Conservation (phyloP, 2,329 filamentous ascomycete species). For the Lachnellula subtilissima region DNA sequence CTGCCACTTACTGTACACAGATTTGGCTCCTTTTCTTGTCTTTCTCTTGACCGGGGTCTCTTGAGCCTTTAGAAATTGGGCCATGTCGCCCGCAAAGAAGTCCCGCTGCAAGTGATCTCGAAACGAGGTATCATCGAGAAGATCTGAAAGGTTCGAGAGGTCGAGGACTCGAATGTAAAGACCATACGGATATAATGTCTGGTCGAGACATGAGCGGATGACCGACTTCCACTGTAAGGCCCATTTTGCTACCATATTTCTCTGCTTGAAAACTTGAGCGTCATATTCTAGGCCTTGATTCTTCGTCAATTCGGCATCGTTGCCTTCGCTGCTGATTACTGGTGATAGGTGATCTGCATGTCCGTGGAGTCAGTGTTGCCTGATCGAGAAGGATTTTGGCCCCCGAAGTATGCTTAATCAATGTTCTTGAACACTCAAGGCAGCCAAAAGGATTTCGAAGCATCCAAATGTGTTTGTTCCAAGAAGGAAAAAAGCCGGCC, state of each 20-base stretch:
- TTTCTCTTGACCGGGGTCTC: conserved; percentile 26
- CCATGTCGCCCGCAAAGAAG: conserved; percentile 41
- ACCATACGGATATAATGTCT: conserved; percentile 64
- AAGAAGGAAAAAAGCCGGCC: too few species aligned
- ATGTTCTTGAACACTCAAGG: too few species aligned
- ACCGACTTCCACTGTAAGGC: conserved; percentile 64
- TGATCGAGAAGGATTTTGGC: too few species aligned
- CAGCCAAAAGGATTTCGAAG: too few species aligned
- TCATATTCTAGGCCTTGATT: conserved; percentile 14
- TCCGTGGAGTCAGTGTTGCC: too few species aligned
- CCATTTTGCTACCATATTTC: conserved; percentile 42
- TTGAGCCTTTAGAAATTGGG: conserved; percentile 28
- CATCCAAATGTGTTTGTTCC: too few species aligned
- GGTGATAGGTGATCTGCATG: conserved; percentile 37
- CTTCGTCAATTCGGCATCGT: conserved; percentile 35
- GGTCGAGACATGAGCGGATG: conserved; percentile 57
- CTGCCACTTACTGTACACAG: neutral
- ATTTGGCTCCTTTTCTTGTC: conserved; percentile 9
- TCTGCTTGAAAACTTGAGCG: conserved; percentile 15
- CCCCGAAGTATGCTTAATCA: too few species aligned
- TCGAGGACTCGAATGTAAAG: conserved; percentile 61
- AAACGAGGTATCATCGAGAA: conserved; percentile 49
- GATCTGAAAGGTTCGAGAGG: conserved; percentile 54
- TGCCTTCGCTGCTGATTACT: conserved; percentile 39
- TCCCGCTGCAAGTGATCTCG: conserved; percentile 26